A percentile compares a stretch with the other conserved stretches of the same genome.
phyloP scores from a whole-genome alignment of 1,284 basidiomycete species.

The Leccinum griseonigrum region DNA sequence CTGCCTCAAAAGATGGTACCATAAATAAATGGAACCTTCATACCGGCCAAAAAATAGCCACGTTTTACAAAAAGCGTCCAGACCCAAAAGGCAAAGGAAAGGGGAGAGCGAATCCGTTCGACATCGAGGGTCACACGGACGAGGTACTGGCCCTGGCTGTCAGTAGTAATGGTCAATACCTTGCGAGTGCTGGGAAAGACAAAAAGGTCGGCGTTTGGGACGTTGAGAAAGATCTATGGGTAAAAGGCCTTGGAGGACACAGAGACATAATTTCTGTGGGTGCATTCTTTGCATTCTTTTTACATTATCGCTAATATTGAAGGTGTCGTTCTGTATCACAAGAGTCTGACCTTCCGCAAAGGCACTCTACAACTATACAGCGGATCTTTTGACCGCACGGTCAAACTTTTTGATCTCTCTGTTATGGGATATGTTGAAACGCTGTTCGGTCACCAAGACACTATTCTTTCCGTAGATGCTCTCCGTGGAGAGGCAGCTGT shows the following conservation, averaged over 20 bases:
- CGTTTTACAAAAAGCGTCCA: constrained; percentile 58
- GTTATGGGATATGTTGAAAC: constrained; percentile 94
- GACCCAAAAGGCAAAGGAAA: constrained; percentile 41
- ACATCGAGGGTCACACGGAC: constrained; percentile 78
- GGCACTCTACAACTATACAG: constrained; percentile 85
- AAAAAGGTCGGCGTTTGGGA: constrained; percentile 84
- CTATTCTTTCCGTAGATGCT: constrained; percentile 75
- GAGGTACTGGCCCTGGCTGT: constrained; percentile 83
- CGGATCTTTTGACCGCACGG: constrained; percentile 86
- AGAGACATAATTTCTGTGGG: constrained; percentile 84
- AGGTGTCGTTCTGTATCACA: not conserved
- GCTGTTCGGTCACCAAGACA: constrained; percentile 96
- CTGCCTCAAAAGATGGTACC: constrained; percentile 81
- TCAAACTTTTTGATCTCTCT: constrained; percentile 74
- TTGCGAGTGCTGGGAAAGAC: constrained; percentile 89
- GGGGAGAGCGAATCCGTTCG: constrained; percentile 41
- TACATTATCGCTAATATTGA: constrained; percentile 2
- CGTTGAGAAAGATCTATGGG: constrained; percentile 66
- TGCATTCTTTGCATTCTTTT: constrained; percentile 16
- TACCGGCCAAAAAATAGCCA: constrained; percentile 55
- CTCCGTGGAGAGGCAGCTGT: constrained; percentile 84
- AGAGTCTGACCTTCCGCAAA: constrained; percentile 82
- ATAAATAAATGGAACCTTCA: constrained; percentile 80
- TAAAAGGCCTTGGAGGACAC: constrained; percentile 79
- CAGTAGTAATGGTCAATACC: constrained; percentile 80